Conservation (phyloP, 2,329 filamentous ascomycete genomes). For the Clonostachys byssicola region DNA sequence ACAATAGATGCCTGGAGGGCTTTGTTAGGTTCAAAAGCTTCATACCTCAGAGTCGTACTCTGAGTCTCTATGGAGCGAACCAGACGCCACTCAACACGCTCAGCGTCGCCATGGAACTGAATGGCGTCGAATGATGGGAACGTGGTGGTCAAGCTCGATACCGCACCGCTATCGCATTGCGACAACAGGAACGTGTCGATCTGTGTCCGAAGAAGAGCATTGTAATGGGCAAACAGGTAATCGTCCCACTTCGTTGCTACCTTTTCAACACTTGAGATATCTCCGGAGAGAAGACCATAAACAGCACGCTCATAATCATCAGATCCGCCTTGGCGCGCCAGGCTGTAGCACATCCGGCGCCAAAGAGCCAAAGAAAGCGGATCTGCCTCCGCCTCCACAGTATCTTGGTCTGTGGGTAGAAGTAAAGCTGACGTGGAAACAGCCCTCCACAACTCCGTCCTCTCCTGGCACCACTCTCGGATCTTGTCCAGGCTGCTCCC, state of each 20-base stretch:
- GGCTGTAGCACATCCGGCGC: slow-evolving; percentile 71
- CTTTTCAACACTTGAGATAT: slow-evolving; percentile 71
- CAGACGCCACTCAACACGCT: slow-evolving; percentile 51
- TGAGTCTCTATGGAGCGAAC: slow-evolving; percentile 52
- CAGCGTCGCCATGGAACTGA: slow-evolving; percentile 54
- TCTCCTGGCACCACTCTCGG: slow-evolving; percentile 79
- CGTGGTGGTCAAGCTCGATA: slow-evolving; percentile 49
- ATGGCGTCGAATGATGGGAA: slow-evolving; percentile 63
- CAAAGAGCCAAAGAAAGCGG: slow-evolving; percentile 57
- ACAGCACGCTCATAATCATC: slow-evolving; percentile 84
- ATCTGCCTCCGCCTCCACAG: slow-evolving; percentile 20
- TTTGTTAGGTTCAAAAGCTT: slow-evolving; percentile 65
- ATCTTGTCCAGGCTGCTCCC: slow-evolving; percentile 74
- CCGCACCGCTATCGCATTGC: slow-evolving; percentile 46
- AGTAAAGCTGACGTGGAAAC: slow-evolving; percentile 73
- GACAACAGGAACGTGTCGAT: slow-evolving; percentile 68
- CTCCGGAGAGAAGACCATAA: slow-evolving; percentile 85
- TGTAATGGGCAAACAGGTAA: slow-evolving; percentile 81
- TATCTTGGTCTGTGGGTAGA: slow-evolving; percentile 40
- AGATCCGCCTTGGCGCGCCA: slow-evolving; percentile 64
- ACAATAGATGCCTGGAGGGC: slow-evolving; percentile 74
- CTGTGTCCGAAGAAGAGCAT: slow-evolving; percentile 74
- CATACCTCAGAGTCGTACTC: slow-evolving; percentile 39
- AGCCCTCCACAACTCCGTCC: slow-evolving; percentile 86
- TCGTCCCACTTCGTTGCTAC: slow-evolving; percentile 83